A percentile compares a stretch with the other conserved stretches of the same genome.
These are phyloP conservation scores for Eimeria maxima DNA, from an alignment of 169 alveolate genomes.

Conservation along the genomic window DNA sequence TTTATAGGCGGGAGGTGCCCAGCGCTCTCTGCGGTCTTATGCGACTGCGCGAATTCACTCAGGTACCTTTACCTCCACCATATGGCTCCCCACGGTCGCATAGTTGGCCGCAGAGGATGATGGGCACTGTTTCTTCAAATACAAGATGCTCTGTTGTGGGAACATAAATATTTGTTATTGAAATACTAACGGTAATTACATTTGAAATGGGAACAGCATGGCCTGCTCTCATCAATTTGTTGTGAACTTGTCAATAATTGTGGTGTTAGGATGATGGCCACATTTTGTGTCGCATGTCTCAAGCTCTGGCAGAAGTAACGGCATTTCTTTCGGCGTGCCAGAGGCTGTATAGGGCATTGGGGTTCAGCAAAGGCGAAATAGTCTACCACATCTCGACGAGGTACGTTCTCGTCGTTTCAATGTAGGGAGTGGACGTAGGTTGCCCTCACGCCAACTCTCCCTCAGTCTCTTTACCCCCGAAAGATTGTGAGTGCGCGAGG, in stretches of 20 bases:
- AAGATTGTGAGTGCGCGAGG: neutral
- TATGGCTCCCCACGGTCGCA: neutral
- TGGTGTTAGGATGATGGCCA: conserved; percentile 79
- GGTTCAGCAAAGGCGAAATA: neutral
- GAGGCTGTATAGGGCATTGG: conserved; percentile 25
- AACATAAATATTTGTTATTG: neutral
- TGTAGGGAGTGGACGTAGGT: neutral
- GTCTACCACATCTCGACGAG: conserved; percentile 58
- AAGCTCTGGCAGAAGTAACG: conserved; percentile 42
- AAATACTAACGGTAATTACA: neutral
- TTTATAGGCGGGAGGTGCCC: conserved; percentile 99
- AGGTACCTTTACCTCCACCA: neutral
- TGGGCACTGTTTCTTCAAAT: neutral
- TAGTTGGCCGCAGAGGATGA: neutral
- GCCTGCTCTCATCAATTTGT: neutral
- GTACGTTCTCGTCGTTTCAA: neutral
- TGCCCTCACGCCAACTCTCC: neutral
- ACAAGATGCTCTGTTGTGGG: neutral
- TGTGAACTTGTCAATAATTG: neutral
- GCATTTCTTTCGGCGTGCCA: conserved; percentile 51
- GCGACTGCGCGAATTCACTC: conserved; percentile 85
- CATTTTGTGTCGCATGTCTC: conserved; percentile 64
- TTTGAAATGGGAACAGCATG: neutral
- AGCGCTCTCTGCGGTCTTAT: conserved; percentile 99
- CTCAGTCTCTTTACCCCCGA: neutral